These are phyloP conservation scores for Poa pratensis DNA, from an alignment of 176 grass and related monocot species.

Conservation along the genomic window DNA sequence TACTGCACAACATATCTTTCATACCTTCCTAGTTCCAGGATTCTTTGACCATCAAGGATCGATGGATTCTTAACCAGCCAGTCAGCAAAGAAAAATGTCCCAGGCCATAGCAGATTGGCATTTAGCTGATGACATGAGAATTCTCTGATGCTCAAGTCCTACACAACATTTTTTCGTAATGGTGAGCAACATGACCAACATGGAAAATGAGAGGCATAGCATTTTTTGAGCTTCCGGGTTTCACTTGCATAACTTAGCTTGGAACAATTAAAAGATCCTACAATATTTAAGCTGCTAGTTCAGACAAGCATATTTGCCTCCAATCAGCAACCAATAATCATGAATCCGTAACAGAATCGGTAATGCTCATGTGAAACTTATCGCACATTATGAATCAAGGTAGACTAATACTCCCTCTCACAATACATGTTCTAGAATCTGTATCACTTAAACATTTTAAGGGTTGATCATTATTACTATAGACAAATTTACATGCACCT, in stretches of 20 bases:
- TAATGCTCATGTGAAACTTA: background rate
- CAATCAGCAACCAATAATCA: constrained; percentile 21
- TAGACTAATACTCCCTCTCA: background rate
- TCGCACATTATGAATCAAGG: background rate
- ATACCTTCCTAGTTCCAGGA: constrained; percentile 95
- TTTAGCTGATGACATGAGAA: constrained; percentile 91
- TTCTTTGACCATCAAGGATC: constrained; percentile 51
- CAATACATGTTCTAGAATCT: background rate
- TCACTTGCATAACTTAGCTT: background rate
- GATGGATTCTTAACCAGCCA: constrained; percentile 74
- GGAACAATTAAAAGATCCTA: background rate
- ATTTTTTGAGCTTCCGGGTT: background rate
- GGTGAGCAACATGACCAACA: constrained; percentile 12
- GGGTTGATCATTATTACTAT: background rate
- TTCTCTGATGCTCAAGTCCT: constrained; percentile 77
- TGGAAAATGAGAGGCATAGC: background rate
- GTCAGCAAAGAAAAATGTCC: constrained; percentile 75
- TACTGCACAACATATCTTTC: background rate
- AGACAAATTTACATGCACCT: constrained; percentile 1
- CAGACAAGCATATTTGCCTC: background rate
- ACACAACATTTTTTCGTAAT: constrained; percentile 29
- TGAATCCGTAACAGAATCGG: background rate
- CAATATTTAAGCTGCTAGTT: background rate
- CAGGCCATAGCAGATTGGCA: constrained; percentile 92
- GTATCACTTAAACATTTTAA: background rate